Conservation (phyloP, 2,329 filamentous ascomycete species). For the Scytalidium sp. region DNA sequence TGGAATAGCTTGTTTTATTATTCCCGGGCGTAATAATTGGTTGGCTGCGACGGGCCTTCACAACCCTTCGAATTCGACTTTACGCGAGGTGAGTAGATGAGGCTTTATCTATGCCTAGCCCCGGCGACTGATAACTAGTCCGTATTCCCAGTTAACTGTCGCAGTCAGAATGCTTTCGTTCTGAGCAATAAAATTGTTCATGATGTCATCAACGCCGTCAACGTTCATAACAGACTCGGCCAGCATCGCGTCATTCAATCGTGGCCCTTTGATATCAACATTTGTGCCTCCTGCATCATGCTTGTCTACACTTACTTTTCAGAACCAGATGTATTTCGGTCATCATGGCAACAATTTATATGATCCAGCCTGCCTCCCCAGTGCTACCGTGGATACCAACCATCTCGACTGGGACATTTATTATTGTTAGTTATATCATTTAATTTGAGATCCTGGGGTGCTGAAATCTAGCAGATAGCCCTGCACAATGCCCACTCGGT, state of each 20-base stretch:
- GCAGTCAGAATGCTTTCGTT: too few relatives aligned
- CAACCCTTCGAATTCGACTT: too few relatives aligned
- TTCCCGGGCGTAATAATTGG: too few relatives aligned
- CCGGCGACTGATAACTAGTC: too few relatives aligned
- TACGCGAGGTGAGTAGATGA: too few relatives aligned
- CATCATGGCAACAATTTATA: not conserved
- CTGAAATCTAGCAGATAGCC: not conserved
- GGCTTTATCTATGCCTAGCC: too few relatives aligned
- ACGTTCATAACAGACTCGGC: not conserved
- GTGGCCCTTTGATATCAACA: conserved; percentile 3
- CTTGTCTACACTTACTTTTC: conserved; percentile 5
- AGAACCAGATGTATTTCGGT: conserved; percentile 4
- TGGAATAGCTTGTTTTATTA: too few relatives aligned
- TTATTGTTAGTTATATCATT: conserved; percentile 3
- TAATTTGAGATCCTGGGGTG: not conserved
- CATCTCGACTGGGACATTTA: conserved; percentile 4
- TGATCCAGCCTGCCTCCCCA: conserved; percentile 6
- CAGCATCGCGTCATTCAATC: not conserved
- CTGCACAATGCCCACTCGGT: conserved; percentile 7
- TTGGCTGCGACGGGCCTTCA: too few relatives aligned
- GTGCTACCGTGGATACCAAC: not conserved
- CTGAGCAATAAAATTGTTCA: too few relatives aligned
- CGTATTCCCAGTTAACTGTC: too few relatives aligned
- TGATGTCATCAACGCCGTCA: too few relatives aligned
- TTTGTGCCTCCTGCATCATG: conserved; percentile 8